Evolutionary conservation across 73 alveolate genomes (phyloP).

Genomic region (Paramecium tetraurelia): DNA sequence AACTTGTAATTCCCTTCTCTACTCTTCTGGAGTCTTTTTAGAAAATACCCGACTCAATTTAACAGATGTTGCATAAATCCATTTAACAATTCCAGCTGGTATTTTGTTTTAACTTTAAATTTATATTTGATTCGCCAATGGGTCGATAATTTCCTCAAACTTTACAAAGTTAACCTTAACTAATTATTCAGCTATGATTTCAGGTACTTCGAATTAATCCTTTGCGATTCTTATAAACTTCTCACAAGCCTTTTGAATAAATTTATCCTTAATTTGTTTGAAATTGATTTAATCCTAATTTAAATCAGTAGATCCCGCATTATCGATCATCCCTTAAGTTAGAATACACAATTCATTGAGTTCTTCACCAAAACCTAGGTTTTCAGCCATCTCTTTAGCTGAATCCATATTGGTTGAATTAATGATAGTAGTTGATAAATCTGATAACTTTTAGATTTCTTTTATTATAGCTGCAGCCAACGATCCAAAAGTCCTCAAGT

Average conservation of each 20-base stretch:
- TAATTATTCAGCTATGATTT: conserved; percentile 21
- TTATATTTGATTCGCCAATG: background rate
- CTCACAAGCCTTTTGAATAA: background rate
- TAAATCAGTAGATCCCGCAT: background rate
- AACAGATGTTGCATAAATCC: background rate
- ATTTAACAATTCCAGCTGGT: conserved; percentile 7
- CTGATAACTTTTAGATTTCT: background rate
- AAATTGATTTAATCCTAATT: background rate
- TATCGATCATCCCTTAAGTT: conserved; percentile 30
- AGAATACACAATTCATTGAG: background rate
- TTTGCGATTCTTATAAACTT: background rate
- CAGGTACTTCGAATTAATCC: conserved; percentile 22
- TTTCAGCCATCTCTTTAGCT: conserved; percentile 13
- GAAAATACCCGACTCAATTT: background rate
- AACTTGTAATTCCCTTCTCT: background rate
- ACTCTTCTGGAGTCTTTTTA: background rate
- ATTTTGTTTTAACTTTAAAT: background rate
- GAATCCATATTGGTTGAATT: conserved; percentile 18
- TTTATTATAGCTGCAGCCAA: background rate
- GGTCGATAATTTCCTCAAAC: conserved; percentile 20
- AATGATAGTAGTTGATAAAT: background rate
- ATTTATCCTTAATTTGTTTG: background rate
- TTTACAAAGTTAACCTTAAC: background rate
- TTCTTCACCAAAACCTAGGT: conserved; percentile 32
- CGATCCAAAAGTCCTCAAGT: background rate